A percentile compares a stretch with the other conserved stretches of the same genome.
phyloP scores from a whole-genome alignment of 495 filamentous ascomycete genomes.

The Penicillium salamii region DNA sequence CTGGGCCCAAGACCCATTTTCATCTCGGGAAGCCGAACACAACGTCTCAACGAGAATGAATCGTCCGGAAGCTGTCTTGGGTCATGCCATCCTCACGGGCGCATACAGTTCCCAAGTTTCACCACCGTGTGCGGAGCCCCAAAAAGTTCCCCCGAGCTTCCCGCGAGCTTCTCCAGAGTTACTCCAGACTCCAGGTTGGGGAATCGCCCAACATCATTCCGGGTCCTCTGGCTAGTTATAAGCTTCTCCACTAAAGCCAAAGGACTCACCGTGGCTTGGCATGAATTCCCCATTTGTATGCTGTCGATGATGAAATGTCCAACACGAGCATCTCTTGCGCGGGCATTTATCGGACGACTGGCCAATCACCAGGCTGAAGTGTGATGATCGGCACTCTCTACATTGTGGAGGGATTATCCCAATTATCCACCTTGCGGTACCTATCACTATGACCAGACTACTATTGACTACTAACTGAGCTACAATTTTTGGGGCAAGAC shows the following conservation, averaged over 20 bases:
- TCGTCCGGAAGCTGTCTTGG: no score
- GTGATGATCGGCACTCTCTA: constrained; percentile 1
- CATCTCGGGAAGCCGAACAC: constrained; percentile 5
- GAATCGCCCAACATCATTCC: neutral
- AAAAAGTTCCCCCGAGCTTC: constrained; percentile 11
- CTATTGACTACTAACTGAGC: neutral
- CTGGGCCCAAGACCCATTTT: neutral
- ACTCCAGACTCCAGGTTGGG: constrained; percentile 2
- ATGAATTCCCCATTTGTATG: neutral
- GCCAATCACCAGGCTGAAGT: constrained; percentile 23
- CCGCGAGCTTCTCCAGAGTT: constrained; percentile 5
- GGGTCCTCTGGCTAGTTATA: neutral
- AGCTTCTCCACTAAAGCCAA: constrained; percentile 14
- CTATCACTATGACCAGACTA: neutral
- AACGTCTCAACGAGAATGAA: no score
- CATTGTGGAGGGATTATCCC: neutral
- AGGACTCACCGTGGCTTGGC: constrained; percentile 15
- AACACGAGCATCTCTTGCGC: neutral
- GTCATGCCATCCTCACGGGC: no score
- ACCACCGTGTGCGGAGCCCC: neutral
- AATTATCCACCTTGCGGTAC: neutral
- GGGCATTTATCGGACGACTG: constrained; percentile 32
- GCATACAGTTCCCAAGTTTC: no score
- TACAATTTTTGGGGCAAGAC: neutral
- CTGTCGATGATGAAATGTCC: neutral